phyloP scores from a whole-genome alignment of 768 basidiomycete genomes.

The Boletus pseudo-olivaceus region DNA sequence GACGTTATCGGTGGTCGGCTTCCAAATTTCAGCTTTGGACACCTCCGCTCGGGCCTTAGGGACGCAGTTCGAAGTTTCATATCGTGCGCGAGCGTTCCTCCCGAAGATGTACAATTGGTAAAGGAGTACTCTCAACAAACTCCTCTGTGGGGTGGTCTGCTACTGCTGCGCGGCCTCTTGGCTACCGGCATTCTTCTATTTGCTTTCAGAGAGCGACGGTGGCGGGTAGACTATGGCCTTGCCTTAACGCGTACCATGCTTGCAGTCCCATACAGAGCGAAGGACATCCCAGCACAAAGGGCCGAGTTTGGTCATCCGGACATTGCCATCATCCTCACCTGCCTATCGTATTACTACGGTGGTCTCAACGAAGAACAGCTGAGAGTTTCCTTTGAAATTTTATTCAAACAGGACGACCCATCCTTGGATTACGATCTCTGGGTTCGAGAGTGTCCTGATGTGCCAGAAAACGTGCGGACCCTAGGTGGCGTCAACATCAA shows the following conservation, averaged over 20 bases:
- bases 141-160: conserved; percentile 19
- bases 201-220: conserved; percentile 33
- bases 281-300: conserved; percentile 34
- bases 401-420: conserved; percentile 32
- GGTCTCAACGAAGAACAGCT: conserved; percentile 33
- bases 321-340: conserved; percentile 34
- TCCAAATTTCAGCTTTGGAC: conserved; percentile 15
- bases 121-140: conserved; percentile 1
- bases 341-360: conserved; percentile 36
- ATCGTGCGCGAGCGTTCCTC: conserved; percentile 5
- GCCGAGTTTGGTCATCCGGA: conserved; percentile 42
- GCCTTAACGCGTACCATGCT: conserved; percentile 31
- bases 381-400: conserved; percentile 24
- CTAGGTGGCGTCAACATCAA: conserved; percentile 26
- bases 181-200: conserved; percentile 30
- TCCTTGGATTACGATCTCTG: conserved; percentile 30
- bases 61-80: conserved; percentile 25
- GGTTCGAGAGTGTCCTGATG: conserved; percentile 17
- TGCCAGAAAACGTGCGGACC: conserved; percentile 20
- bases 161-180: conserved; percentile 36
- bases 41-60: not conserved
- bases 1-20: conserved; percentile 16
- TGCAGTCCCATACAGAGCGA: conserved; percentile 39
- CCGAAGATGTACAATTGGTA: not conserved
- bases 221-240: conserved; percentile 40